Evolutionary conservation across 2,329 filamentous ascomycete genomes (phyloP).

Genomic region (Hymenoscyphus fraxineus): DNA sequence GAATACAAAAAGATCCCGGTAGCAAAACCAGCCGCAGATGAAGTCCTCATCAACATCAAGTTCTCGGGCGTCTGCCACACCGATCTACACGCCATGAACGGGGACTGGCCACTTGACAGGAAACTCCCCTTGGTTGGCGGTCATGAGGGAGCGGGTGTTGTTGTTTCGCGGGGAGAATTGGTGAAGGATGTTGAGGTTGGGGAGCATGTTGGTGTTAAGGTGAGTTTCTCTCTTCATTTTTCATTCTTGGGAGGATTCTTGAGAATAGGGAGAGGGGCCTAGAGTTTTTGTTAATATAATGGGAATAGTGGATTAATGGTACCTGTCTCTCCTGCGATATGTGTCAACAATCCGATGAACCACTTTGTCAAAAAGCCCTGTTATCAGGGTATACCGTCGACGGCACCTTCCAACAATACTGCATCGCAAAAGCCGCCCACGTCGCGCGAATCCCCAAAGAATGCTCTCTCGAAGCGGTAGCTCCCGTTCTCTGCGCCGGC

Average conservation of each 20-base stretch:
- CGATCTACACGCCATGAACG: conserved; percentile 75
- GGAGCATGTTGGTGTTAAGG: conserved; percentile 79
- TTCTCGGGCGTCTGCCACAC: conserved; percentile 91
- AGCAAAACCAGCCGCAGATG: conserved; percentile 74
- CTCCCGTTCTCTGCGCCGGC: conserved; percentile 79
- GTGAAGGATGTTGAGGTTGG: conserved; percentile 77
- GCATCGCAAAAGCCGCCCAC: conserved; percentile 80
- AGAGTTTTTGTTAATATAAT: not conserved
- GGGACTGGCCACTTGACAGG: conserved; percentile 81
- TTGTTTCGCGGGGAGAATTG: conserved; percentile 74
- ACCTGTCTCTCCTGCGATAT: conserved; percentile 79
- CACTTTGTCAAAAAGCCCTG: conserved; percentile 69
- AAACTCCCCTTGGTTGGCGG: conserved; percentile 86
- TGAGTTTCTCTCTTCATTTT: conserved; percentile 12
- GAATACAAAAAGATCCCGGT: conserved; percentile 81
- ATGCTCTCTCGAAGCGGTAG: conserved; percentile 69
- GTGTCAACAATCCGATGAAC: conserved; percentile 78
- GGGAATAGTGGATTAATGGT: conserved; percentile 74
- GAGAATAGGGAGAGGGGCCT: no score
- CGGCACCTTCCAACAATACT: conserved; percentile 90
- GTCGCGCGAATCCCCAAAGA: conserved; percentile 78
- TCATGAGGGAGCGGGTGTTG: conserved; percentile 73
- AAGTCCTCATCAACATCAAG: conserved; percentile 89
- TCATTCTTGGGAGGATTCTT: conserved; percentile 1
- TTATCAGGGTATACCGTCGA: conserved; percentile 92